Evolutionary conservation across 2,329 filamentous ascomycete species (phyloP).

Genomic region (Iodosphaeria phyllophila): DNA sequence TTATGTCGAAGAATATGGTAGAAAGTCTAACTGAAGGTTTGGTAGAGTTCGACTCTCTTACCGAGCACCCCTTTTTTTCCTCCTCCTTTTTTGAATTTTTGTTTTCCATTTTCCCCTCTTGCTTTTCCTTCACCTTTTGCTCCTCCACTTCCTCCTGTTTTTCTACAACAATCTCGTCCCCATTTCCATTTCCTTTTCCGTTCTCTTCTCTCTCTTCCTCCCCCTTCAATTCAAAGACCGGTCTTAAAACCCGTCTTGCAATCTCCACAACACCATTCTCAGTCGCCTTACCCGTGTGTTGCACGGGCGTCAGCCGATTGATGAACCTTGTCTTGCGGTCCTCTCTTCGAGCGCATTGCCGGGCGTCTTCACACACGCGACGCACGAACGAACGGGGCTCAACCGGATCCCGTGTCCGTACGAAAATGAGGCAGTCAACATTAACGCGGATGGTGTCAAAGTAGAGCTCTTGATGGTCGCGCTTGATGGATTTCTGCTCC

Average conservation of each 20-base stretch:
- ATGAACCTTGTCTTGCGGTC: conserved; percentile 34
- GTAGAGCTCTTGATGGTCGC: no score
- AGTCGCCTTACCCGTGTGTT: conserved; percentile 39
- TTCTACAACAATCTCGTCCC: conserved; percentile 4
- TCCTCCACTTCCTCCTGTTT: conserved; percentile 15
- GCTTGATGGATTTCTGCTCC: conserved; percentile 12
- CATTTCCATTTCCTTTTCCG: no score
- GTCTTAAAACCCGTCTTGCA: conserved; percentile 39
- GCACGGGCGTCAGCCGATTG: conserved; percentile 37
- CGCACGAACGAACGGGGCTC: conserved; percentile 34
- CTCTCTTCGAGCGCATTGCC: conserved; percentile 18
- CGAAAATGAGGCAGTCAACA: conserved; percentile 45
- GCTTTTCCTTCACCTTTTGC: conserved; percentile 7
- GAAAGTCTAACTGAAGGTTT: neutral
- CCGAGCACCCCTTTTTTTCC: conserved; percentile 16
- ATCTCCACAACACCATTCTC: conserved; percentile 49
- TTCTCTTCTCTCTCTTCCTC: conserved; percentile 7
- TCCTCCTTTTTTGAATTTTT: conserved; percentile 5
- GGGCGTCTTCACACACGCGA: conserved; percentile 36
- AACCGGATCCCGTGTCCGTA: conserved; percentile 34
- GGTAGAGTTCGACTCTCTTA: conserved; percentile 14
- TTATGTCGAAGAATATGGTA: neutral
- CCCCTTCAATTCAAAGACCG: conserved; percentile 35
- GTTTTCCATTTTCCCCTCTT: no score
- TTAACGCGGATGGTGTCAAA: conserved; percentile 35